A percentile compares a stretch with the other conserved stretches of the same genome.
Evolutionary conservation across 2,329 filamentous ascomycete species (phyloP).

Genomic region (Magnaporthiopsis incrustans): DNA sequence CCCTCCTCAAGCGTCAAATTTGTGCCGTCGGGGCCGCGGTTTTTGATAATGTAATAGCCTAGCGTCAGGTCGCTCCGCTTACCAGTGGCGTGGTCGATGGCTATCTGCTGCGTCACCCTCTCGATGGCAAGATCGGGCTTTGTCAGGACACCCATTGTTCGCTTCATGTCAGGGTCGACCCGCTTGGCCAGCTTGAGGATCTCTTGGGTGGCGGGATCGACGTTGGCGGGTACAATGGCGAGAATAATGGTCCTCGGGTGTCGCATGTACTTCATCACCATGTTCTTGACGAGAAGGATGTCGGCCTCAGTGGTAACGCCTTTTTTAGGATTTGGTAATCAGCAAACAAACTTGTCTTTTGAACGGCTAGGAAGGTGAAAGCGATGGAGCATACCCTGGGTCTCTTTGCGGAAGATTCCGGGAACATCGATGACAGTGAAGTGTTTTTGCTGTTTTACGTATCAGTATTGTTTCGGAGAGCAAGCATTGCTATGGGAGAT

Average conservation of each 20-base stretch:
- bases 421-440: slow-evolving; percentile 48
- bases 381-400: slow-evolving; percentile 19
- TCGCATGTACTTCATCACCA: slow-evolving; percentile 39
- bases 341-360: slow-evolving; percentile 4
- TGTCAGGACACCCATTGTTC: slow-evolving; percentile 44
- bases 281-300: slow-evolving; percentile 34
- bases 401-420: slow-evolving; percentile 38
- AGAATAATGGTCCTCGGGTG: slow-evolving; percentile 44
- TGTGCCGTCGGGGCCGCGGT: slow-evolving; percentile 34
- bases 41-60: slow-evolving; percentile 41
- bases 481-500: no score
- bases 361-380: no score
- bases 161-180: slow-evolving; percentile 29
- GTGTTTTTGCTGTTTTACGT: slow-evolving; percentile 26
- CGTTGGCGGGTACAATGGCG: slow-evolving; percentile 31
- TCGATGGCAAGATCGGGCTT: slow-evolving; percentile 50
- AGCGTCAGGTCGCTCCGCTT: slow-evolving; percentile 32
- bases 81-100: slow-evolving; percentile 33
- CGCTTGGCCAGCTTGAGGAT: slow-evolving; percentile 28
- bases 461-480: not conserved
- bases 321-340: not conserved
- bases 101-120: slow-evolving; percentile 25
- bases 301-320: slow-evolving; percentile 37
- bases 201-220: slow-evolving; percentile 30
- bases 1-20: slow-evolving; percentile 23